These are phyloP conservation scores for Eimeria necatrix DNA, from an alignment of 169 alveolate genomes.

Conservation along the genomic window DNA sequence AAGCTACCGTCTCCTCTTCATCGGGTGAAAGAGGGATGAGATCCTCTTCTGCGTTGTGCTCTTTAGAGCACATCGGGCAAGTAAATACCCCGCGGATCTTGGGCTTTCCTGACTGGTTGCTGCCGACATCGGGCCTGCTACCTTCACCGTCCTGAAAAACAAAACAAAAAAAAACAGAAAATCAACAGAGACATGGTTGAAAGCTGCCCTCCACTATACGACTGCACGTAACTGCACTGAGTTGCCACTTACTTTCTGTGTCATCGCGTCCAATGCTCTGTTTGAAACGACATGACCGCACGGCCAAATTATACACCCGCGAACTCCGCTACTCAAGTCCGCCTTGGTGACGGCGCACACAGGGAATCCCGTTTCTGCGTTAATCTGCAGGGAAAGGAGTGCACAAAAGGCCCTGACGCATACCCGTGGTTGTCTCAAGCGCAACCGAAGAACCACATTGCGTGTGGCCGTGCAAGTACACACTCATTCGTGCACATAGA, in stretches of 20 bases:
- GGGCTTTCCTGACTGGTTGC: neutral
- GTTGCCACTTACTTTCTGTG: neutral
- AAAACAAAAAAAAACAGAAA: neutral
- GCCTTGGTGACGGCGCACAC: slow-evolving; percentile 86
- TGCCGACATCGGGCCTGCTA: neutral
- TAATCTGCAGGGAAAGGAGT: slow-evolving; percentile 82
- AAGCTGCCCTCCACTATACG: too few relatives aligned
- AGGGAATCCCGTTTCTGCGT: slow-evolving; percentile 80
- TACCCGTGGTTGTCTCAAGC: neutral
- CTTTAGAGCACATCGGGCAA: slow-evolving; percentile 72
- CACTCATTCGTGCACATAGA: too few relatives aligned
- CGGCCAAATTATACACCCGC: slow-evolving; percentile 84
- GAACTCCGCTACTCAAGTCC: slow-evolving; percentile 86
- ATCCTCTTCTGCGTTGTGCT: slow-evolving; percentile 72
- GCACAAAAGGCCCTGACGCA: slow-evolving; percentile 9
- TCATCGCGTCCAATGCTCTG: slow-evolving; percentile 80
- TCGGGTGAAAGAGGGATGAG: slow-evolving; percentile 77
- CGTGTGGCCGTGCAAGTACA: too few relatives aligned
- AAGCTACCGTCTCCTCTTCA: slow-evolving; percentile 57
- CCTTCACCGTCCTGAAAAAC: neutral
- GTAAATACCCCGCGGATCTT: slow-evolving; percentile 25
- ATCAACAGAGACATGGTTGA: too few relatives aligned
- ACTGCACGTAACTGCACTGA: neutral
- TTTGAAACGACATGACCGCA: slow-evolving; percentile 86
- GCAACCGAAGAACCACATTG: too few relatives aligned